Base-by-base conservation (phyloP, 495 filamentous ascomycete genomes). In the Cercophora scortea region DNA sequence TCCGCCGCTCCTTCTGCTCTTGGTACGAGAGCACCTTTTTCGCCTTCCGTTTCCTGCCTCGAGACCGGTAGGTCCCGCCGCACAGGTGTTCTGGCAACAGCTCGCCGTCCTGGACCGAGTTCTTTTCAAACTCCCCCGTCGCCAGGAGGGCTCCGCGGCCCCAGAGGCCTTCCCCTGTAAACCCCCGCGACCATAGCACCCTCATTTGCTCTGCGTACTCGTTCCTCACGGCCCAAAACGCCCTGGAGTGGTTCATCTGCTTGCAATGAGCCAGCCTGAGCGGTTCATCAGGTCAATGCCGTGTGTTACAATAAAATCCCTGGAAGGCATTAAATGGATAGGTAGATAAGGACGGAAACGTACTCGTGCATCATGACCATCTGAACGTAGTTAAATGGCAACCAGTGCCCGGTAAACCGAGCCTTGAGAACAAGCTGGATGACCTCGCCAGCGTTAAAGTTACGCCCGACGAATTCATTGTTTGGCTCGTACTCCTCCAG, bases 301-400 rank as follows among this genome's bases (percentile, higher is more conserved):
- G 35, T 46, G 18, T 11, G 10, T 45, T 8, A 19, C 34, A 0
- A 35, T 34, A 34, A 3, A n/a, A 46, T 33, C 32, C 17, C 4
- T 48, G 5, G 44, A 4, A 32, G 12, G 4, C 32, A 11, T 7
- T 32, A 45, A 50, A 13, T 12, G 32, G 18, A 25, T 9, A n/a
- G n/a, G n/a, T 1, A 25, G 3, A 12, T 4, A 15, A 42, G 10
- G 41, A n/a, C n/a, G n/a, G n/a, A n/a, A 32, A 59, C 61, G 19
- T 45, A 72, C 74, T 81, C 78, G 59, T 89, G 86, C 80, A 89
- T 86, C 86, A 91, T 90, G 34, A 90, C 86, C 82, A 90, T 88
- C 70, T 88, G 84, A 13, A 92, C 86, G 52, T 84, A 83, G 45
- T 78, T 68, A 60, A 90, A 88, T 2, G 84, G 81, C 32, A 92